Conservation (phyloP, 208 protist species). For the Naegleria lovaniensis region DNA sequence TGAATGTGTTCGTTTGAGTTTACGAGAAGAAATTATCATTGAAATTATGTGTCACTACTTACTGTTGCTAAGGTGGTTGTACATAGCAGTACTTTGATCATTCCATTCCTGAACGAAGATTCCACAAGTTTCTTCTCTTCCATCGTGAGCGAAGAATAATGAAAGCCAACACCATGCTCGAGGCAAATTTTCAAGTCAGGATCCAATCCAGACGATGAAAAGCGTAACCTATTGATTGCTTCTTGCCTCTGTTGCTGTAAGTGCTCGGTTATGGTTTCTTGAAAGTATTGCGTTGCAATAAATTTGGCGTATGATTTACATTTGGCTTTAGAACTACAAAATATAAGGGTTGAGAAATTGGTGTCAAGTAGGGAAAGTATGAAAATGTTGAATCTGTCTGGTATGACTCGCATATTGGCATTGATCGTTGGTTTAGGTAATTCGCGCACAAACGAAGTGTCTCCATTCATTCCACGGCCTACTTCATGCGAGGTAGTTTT, state of each 20-base stretch:
- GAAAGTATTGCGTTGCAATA: slow-evolving; percentile 8
- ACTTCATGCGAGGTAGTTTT: neutral
- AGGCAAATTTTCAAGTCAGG: slow-evolving; percentile 27
- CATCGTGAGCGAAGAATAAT: slow-evolving; percentile 46
- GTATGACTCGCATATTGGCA: neutral
- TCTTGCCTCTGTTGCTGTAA: neutral
- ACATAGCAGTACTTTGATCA: slow-evolving; percentile 44
- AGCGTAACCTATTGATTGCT: neutral
- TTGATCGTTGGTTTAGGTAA: neutral
- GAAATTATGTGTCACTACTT: neutral
- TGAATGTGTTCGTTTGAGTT: neutral
- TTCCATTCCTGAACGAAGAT: slow-evolving; percentile 33
- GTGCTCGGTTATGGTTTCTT: neutral
- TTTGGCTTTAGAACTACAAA: slow-evolving; percentile 36
- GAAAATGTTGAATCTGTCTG: neutral
- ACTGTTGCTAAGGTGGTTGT: slow-evolving; percentile 53
- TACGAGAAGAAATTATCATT: no score
- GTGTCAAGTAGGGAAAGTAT: neutral
- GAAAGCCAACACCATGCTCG: slow-evolving; percentile 43
- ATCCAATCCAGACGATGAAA: slow-evolving; percentile 18
- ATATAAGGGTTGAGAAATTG: slow-evolving; percentile 23
- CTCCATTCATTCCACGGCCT: neutral
- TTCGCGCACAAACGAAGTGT: neutral
- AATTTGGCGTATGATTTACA: slow-evolving; percentile 35
- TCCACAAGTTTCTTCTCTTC: slow-evolving; percentile 43